Base-by-base conservation (phyloP, 352 stramenopile genomes). In the Pythium coloratum region DNA sequence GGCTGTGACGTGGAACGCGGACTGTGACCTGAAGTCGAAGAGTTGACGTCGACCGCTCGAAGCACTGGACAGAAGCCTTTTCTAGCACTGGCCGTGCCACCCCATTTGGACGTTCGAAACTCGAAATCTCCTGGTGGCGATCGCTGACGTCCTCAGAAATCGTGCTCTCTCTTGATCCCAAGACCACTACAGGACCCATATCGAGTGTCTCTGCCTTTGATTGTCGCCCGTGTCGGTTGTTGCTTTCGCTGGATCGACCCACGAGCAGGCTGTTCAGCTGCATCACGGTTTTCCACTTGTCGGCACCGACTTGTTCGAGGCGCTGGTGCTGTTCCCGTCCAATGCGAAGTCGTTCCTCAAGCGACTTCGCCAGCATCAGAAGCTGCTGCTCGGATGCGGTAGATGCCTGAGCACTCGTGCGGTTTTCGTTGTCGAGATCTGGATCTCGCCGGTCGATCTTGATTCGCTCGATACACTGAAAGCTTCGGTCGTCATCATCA, bases 381-480 rank as follows among this genome's bases (percentile, higher is more conserved):
- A 92, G 72, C n/a, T 91, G 84, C 10, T 66, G 70, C 24, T 73
- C 64, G 3, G 67, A 67, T 14, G 65, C 66, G 28, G 62, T 61
- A 32, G 64, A 59, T 0, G 44, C 24, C 55, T 49, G 3, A 65
- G 50, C 36, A 6, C 10, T n/a, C 8, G 40, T 60, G 12, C n/a
- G 24, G 18, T 6, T 33, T 3, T 64, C 55, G 14, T 12, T 18
- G 0, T 55, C 63, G 14, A 24, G 34, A 6, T 63, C 60, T 38
- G 55, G 10, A 8, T 73, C 64, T 32, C 67, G 28, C 4, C 65
- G 26, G 24, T 61, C 63, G 34, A 75, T 46, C 44, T 79, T 81
- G 59, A 84, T 84, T n/a, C 80, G 84, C 60, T 92, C 80, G 58
- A 92, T 90, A 49, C 75, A 88, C 28, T 67, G 66, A 38, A 85